Conservation (phyloP, 768 basidiomycete genomes). For the Gloeostereum incarnatum region DNA sequence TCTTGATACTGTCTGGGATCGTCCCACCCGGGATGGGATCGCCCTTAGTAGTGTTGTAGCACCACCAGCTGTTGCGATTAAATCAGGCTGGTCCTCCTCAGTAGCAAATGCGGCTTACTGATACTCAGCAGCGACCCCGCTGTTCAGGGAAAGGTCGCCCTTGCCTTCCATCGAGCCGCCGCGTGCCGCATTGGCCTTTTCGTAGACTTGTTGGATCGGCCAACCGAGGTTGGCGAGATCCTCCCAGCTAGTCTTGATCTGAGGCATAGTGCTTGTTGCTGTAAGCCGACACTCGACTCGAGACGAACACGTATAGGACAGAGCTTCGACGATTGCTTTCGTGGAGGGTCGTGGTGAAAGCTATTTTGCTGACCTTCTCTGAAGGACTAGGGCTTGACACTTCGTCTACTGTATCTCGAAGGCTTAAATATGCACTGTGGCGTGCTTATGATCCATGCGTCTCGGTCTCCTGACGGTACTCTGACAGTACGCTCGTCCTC, state of each 20-base stretch:
- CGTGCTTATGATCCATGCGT: too few relatives aligned
- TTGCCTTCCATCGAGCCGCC: constrained; percentile 1
- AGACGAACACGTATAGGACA: too few relatives aligned
- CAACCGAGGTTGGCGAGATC: constrained; percentile 1
- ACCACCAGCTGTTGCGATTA: background rate
- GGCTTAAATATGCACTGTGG: too few relatives aligned
- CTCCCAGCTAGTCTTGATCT: background rate
- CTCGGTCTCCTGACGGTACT: too few relatives aligned
- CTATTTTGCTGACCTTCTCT: too few relatives aligned
- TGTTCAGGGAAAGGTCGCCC: constrained; percentile 1
- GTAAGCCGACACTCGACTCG: too few relatives aligned
- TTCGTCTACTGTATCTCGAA: too few relatives aligned
- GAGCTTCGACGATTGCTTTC: too few relatives aligned
- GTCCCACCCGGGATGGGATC: background rate
- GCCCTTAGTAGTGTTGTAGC: background rate
- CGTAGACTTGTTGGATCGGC: constrained; percentile 1
- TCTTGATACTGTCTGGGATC: background rate
- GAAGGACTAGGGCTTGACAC: too few relatives aligned
- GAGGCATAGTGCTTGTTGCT: background rate
- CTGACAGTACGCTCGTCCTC: too few relatives aligned
- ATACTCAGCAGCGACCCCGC: constrained; percentile 1
- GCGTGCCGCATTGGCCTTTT: background rate
- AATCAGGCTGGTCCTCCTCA: background rate
- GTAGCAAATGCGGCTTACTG: background rate
- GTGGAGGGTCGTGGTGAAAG: too few relatives aligned